Conservation (phyloP, 2,329 filamentous ascomycete genomes). For the Phyllosticta citrichinensis region DNA sequence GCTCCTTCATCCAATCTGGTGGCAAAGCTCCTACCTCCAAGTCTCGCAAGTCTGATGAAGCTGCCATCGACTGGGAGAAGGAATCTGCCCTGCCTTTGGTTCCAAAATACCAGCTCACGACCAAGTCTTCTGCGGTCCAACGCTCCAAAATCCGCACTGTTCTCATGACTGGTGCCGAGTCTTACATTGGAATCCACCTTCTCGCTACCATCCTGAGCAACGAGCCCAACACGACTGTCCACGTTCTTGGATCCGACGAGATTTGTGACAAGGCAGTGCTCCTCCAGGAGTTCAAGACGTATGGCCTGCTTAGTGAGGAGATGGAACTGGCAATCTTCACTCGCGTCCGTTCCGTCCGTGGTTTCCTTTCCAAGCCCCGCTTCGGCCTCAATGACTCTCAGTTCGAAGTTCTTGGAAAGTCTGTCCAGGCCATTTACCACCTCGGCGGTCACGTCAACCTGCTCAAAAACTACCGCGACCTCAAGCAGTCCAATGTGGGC, state of each 20-base stretch:
- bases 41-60: not conserved
- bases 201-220: not conserved
- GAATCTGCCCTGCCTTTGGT: not conserved
- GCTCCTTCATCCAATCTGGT: not conserved
- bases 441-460: not conserved
- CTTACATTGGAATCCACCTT: not conserved
- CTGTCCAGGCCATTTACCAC: constrained; percentile 3
- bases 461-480: not conserved
- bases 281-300: not conserved
- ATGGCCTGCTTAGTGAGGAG: not conserved
- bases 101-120: not conserved
- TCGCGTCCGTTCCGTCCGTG: not conserved
- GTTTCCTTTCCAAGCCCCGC: not conserved
- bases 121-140: not conserved
- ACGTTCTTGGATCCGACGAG: not conserved
- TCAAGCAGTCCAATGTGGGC: not conserved
- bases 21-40: not conserved
- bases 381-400: not conserved
- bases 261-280: not conserved
- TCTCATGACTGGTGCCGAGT: constrained; percentile 3
- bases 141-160: not conserved
- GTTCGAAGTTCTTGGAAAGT: not conserved
- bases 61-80: not conserved
- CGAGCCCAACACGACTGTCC: not conserved
- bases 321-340: not conserved